phyloP scores from a whole-genome alignment of 176 grass and related monocot species.

The Themeda triandra region DNA sequence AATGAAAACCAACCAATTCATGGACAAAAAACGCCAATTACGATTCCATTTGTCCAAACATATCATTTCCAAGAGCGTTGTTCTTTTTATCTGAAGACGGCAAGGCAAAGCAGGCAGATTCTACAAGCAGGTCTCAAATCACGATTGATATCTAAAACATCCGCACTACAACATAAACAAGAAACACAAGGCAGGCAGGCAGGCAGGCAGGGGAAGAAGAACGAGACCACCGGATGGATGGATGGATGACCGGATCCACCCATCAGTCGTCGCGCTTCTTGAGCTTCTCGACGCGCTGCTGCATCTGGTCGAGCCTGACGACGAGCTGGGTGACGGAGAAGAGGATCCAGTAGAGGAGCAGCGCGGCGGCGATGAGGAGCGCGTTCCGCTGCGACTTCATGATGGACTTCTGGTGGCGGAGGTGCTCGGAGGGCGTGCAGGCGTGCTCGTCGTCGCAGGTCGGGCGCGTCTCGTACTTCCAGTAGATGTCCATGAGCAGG shows the following conservation, averaged over 20 bases:
- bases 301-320: slow-evolving; percentile 66
- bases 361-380: slow-evolving; percentile 81
- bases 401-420: slow-evolving; percentile 97
- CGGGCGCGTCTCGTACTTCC: slow-evolving; percentile 94
- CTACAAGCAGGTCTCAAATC: slow-evolving; percentile 6
- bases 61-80: background rate
- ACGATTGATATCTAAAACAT: slow-evolving; percentile 10
- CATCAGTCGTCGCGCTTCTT: slow-evolving; percentile 62
- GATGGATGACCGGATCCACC: background rate
- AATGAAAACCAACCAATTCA: background rate
- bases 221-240: background rate
- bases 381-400: slow-evolving; percentile 96
- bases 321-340: slow-evolving; percentile 73
- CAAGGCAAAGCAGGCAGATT: background rate
- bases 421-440: slow-evolving; percentile 84
- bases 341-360: slow-evolving; percentile 95
- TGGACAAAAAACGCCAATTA: background rate
- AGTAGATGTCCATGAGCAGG: slow-evolving; percentile 92
- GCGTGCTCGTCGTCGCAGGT: slow-evolving; percentile 72
- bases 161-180: background rate
- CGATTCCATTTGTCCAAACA: background rate
- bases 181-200: background rate
- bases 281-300: slow-evolving; percentile 73
- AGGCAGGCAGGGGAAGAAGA: background rate
- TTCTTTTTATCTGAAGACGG: background rate